Evolutionary conservation across 805 yeast species (phyloP).

Genomic region (Ogataea populi-albae): DNA sequence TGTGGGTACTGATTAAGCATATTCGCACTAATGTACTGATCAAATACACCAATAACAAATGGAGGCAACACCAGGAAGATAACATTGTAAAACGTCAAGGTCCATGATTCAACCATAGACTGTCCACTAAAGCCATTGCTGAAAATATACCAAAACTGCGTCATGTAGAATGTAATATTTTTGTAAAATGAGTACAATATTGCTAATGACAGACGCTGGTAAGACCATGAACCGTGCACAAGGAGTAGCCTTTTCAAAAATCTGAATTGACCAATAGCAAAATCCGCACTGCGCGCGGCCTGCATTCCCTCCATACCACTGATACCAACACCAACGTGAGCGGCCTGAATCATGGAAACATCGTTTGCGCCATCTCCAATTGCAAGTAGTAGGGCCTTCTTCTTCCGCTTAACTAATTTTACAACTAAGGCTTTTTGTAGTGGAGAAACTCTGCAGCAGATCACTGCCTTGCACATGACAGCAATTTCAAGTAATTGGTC

Average conservation of each 20-base stretch:
- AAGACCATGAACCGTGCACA: conserved; percentile 98
- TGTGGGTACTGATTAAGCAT: conserved; percentile 90
- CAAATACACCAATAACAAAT: conserved; percentile 92
- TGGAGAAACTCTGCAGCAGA: conserved; percentile 98
- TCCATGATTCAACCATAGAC: conserved; percentile 96
- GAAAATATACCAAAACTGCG: conserved; percentile 97
- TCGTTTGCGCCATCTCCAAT: conserved; percentile 99
- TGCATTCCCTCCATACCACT: conserved; percentile 99
- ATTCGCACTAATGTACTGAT: conserved; percentile 90
- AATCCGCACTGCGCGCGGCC: conserved; percentile 97
- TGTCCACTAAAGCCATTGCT: conserved; percentile 92
- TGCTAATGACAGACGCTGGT: conserved; percentile 89
- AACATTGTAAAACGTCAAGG: conserved; percentile 92
- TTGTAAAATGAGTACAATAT: conserved; percentile 94
- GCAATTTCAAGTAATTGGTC: conserved; percentile 77
- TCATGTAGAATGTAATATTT: conserved; percentile 92
- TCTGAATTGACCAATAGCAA: conserved; percentile 93
- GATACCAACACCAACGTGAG: conserved; percentile 98
- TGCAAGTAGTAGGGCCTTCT: conserved; percentile 75
- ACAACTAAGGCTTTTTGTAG: conserved; percentile 95
- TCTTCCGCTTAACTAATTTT: conserved; percentile 82
- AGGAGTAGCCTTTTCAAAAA: conserved; percentile 76
- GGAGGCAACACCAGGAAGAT: conserved; percentile 95
- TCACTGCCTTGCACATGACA: conserved; percentile 87
- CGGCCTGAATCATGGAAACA: conserved; percentile 98